Evolutionary conservation across 768 basidiomycete species (phyloP), one percentile per base, ranked within the genome.

Genomic region (Pleurotus eryngii): DNA sequence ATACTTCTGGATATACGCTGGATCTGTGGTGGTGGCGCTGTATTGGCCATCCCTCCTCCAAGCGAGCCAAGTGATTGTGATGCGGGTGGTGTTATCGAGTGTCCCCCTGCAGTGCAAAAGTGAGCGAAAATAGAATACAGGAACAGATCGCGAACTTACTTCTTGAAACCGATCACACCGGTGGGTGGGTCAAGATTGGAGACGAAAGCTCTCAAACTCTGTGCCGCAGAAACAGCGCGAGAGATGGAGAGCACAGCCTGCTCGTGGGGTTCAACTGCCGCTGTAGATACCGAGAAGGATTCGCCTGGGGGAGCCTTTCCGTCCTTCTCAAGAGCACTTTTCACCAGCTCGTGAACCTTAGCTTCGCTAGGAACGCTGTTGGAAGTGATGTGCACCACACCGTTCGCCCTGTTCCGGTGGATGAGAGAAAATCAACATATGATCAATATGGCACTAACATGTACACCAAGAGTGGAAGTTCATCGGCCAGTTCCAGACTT

Each of bases 131-230:
- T 12, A 7, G 24, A 27, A n/a, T 15, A 14, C 27, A 26, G 15
- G n/a, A 8, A 35, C 7, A 6, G n/a, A n/a, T 5, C 5, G 0
- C 7, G 8, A n/a, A 50, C 49, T n/a, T 50, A 30, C 49, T 30
- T 27, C 22, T 50, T 50, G 49, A 50, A 50, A 35, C 49, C 49
- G n/a, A 50, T 50, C 15, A 50, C 27, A 7, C n/a, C n/a, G 15
- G 22, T 12, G 27, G 49, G 49, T 11, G 49, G 49, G 24, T 37
- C 30, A 3, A 50, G 49, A 35, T 27, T 15, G 27, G 24, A 50
- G 12, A 24, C 15, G 1, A 30, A n/a, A 11, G 9, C 12, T 15
- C 49, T 8, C 2, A 30, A n/a, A 35, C 1, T 50, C 8, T 30
- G 24, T 37, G 27, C n/a, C 14, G 49, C 49, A 5, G 14, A 15